These are phyloP conservation scores for Truncatella angustata DNA, from an alignment of 2,329 filamentous ascomycete genomes.

Conservation along the genomic window DNA sequence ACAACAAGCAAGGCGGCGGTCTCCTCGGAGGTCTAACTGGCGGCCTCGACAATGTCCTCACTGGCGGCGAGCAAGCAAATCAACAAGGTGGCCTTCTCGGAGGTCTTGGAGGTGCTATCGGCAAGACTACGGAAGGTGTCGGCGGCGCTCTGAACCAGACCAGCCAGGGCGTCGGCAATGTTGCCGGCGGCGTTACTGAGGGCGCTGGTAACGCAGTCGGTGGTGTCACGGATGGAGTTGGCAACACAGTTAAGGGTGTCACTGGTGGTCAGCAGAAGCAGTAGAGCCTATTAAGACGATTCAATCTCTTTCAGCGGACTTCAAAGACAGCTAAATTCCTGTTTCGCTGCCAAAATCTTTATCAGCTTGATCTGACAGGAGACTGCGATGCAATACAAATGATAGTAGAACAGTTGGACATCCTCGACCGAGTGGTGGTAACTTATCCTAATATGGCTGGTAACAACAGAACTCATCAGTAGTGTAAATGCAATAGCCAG, in stretches of 20 bases:
- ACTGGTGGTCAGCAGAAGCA: conserved; percentile 12
- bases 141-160: conserved; percentile 22
- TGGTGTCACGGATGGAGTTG: conserved; percentile 20
- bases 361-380: no score
- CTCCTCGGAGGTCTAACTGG: conserved; percentile 33
- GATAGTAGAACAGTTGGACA: no score
- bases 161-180: conserved; percentile 21
- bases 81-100: conserved; percentile 37
- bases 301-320: no score
- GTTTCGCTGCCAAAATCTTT: no score
- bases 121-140: conserved; percentile 29
- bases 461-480: no score
- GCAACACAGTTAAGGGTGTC: conserved; percentile 23
- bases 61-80: conserved; percentile 34
- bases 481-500: no score
- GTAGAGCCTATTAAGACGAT: no score
- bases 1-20: conserved; percentile 19
- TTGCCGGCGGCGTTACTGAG: conserved; percentile 27
- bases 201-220: conserved; percentile 31
- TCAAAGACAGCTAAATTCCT: no score
- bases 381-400: no score
- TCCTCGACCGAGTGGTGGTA: no score
- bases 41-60: conserved; percentile 34
- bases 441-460: no score
- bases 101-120: conserved; percentile 26